phyloP scores from a whole-genome alignment of 352 stramenopile species.

The Phytophthora ohioensis region DNA sequence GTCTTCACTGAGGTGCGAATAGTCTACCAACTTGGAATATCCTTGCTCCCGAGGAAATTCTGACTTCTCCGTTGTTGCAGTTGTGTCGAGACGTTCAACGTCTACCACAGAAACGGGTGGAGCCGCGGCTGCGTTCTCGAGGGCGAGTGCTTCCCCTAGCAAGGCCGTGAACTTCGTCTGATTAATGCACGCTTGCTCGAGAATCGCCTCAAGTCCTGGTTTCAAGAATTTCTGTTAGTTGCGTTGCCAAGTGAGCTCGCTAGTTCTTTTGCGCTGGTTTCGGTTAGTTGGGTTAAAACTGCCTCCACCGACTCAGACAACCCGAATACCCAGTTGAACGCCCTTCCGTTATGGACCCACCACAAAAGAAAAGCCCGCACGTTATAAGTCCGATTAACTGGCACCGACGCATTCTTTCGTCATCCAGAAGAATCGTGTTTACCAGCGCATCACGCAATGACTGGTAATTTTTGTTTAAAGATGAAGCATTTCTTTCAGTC shows the following conservation, averaged over 20 bases:
- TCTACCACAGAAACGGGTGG: neutral
- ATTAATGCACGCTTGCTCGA: conserved; percentile 1
- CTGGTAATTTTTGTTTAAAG: conserved; percentile 11
- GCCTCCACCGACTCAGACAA: neutral
- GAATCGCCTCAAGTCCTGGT: neutral
- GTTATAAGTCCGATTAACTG: conserved; percentile 3
- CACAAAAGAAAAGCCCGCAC: neutral
- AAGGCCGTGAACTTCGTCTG: conserved; percentile 3
- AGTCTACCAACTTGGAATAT: neutral
- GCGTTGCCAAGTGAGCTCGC: neutral
- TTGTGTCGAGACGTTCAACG: neutral
- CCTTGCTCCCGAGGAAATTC: neutral
- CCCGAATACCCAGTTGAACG: conserved; percentile 5
- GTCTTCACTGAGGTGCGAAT: conserved; percentile 1
- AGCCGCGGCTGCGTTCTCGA: neutral
- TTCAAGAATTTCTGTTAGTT: neutral
- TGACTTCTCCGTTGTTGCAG: neutral
- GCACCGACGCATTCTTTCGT: neutral
- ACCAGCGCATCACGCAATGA: conserved; percentile 3
- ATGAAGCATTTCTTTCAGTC: conserved; percentile 6
- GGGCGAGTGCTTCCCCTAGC: neutral
- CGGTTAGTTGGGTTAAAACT: neutral
- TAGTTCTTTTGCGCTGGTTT: neutral
- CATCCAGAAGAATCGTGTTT: neutral
- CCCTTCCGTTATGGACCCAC: neutral